A percentile compares a stretch with the other conserved stretches of the same genome.
Evolutionary conservation across 1,284 basidiomycete genomes (phyloP).

Genomic region (Coriolopsis trogii): DNA sequence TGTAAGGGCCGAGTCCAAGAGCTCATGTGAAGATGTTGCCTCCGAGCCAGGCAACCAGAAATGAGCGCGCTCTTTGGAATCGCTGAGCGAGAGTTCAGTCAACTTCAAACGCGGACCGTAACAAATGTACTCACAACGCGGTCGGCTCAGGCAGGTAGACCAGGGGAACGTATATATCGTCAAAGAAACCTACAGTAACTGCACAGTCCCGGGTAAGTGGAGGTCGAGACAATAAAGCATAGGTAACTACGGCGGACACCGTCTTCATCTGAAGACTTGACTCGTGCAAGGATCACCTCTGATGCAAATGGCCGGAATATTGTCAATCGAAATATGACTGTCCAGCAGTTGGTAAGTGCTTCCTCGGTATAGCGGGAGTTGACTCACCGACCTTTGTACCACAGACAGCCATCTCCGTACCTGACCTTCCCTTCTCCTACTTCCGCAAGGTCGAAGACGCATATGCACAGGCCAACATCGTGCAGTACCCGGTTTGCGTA

Average conservation of each 20-base stretch:
- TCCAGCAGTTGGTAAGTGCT: neutral
- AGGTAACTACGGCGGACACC: constrained; percentile 75
- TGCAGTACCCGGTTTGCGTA: constrained; percentile 94
- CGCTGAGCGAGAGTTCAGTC: constrained; percentile 48
- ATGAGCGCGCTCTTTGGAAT: constrained; percentile 79
- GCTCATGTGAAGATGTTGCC: constrained; percentile 56
- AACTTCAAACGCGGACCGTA: neutral
- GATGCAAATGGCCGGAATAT: constrained; percentile 92
- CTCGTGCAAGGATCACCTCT: constrained; percentile 89
- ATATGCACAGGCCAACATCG: constrained; percentile 89
- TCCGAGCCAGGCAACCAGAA: constrained; percentile 78
- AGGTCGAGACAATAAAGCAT: neutral
- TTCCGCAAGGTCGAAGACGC: constrained; percentile 85
- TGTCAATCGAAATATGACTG: constrained; percentile 89
- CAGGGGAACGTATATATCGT: constrained; percentile 85
- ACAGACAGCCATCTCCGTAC: constrained; percentile 93
- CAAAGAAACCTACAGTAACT: constrained; percentile 94
- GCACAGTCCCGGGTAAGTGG: constrained; percentile 8
- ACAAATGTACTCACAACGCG: constrained; percentile 62
- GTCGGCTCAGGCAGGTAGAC: constrained; percentile 77
- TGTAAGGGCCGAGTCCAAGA: constrained; percentile 67
- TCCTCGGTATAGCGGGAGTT: neutral
- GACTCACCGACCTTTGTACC: constrained; percentile 80
- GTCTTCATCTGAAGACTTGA: constrained; percentile 82
- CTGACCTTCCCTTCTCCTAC: constrained; percentile 91